Conservation (phyloP, 306 rosid species). For the Pyrus pyrifolia region DNA sequence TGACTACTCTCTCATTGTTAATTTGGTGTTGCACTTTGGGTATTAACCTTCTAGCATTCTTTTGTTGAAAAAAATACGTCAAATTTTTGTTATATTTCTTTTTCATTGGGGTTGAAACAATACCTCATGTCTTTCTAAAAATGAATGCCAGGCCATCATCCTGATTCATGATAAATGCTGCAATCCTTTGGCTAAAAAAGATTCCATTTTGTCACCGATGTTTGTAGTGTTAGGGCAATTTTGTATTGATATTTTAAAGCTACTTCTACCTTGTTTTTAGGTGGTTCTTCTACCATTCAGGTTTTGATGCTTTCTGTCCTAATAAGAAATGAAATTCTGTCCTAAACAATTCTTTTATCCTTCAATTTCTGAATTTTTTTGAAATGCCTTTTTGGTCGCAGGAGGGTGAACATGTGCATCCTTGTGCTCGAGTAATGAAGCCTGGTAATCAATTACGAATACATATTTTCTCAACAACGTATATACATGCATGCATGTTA, state of each 20-base stretch:
- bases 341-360: neutral
- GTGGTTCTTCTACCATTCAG: neutral
- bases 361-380: constrained; percentile 14
- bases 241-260: neutral
- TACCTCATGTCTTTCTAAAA: neutral
- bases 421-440: constrained; percentile 48
- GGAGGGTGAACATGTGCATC: constrained; percentile 27
- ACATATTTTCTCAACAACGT: neutral
- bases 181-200: neutral
- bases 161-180: neutral
- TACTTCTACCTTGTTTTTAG: neutral
- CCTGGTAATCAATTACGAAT: constrained; percentile 38
- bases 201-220: neutral
- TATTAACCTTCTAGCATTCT: neutral
- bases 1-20: neutral
- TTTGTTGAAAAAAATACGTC: neutral
- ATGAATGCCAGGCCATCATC: neutral
- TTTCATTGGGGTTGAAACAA: neutral
- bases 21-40: neutral
- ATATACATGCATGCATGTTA: neutral
- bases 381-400: constrained; percentile 30
- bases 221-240: neutral
- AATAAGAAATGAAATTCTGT: neutral
- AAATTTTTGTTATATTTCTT: neutral
- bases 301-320: neutral